Evolutionary conservation across 768 basidiomycete species (phyloP).

Genomic region (Dioszegia crocea): DNA sequence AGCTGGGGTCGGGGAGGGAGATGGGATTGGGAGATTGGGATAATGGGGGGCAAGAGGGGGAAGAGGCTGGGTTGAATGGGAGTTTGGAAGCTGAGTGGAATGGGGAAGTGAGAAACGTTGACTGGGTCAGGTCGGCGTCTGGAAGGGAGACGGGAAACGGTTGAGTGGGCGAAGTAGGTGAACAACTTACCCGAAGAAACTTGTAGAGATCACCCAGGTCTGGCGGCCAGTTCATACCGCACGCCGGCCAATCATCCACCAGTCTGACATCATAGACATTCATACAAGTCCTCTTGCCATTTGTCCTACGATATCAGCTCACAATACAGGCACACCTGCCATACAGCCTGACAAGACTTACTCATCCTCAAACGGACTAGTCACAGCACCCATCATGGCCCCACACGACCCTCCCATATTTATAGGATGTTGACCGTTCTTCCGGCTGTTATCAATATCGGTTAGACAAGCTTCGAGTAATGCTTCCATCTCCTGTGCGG

Average conservation of each 20-base stretch:
- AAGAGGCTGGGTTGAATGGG: too few relatives aligned
- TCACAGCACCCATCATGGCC: conserved; percentile 54
- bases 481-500: conserved; percentile 61
- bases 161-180: neutral
- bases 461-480: conserved; percentile 61
- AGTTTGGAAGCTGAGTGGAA: neutral
- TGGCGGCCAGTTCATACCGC: conserved; percentile 97
- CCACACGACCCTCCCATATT: conserved; percentile 62
- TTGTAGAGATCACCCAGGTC: conserved; percentile 69
- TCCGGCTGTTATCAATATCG: conserved; percentile 44
- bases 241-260: conserved; percentile 77
- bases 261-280: conserved; percentile 93
- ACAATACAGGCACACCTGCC: too few relatives aligned
- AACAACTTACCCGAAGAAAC: conserved; percentile 69
- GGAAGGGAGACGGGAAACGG: too few relatives aligned
- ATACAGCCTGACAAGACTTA: conserved; percentile 30
- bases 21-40: neutral
- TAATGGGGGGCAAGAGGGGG: neutral
- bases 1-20: neutral
- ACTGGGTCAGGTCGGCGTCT: too few relatives aligned
- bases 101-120: too few relatives aligned
- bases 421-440: conserved; percentile 50
- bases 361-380: conserved; percentile 50
- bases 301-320: too few relatives aligned
- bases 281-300: conserved; percentile 70